phyloP scores from a whole-genome alignment of 345 rosid species.

The Lepidium didymum region DNA sequence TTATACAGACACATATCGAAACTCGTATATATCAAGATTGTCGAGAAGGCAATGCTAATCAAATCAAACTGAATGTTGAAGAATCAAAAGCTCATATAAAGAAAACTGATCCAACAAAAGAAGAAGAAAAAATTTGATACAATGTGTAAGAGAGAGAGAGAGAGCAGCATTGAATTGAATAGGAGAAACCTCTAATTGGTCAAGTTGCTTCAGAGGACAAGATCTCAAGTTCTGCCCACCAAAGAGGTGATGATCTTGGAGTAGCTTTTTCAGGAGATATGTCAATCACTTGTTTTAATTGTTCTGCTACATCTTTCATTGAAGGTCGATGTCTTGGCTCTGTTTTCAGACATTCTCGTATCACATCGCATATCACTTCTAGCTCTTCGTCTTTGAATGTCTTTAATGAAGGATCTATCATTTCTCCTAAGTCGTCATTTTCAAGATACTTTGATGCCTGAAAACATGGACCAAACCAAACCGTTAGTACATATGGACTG shows the following conservation, averaged over 20 bases:
- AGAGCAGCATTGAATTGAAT: neutral
- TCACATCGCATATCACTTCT: conserved; percentile 54
- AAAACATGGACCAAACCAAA: neutral
- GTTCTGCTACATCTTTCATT: conserved; percentile 47
- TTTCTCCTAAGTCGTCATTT: conserved; percentile 30
- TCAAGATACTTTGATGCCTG: conserved; percentile 67
- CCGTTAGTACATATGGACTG: neutral
- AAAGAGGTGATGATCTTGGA: conserved; percentile 88
- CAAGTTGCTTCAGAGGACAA: conserved; percentile 78
- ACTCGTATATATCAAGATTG: conserved; percentile 15
- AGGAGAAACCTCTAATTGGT: conserved; percentile 7
- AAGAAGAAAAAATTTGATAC: neutral
- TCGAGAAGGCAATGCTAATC: conserved; percentile 14
- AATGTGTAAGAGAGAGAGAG: neutral
- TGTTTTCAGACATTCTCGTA: conserved; percentile 48
- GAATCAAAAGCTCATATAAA: conserved; percentile 17
- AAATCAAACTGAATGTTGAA: conserved; percentile 10
- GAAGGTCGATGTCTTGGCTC: conserved; percentile 59
- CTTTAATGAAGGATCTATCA: conserved; percentile 71
- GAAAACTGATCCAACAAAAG: conserved; percentile 5
- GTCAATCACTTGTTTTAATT: conserved; percentile 44
- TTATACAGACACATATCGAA: conserved; percentile 12
- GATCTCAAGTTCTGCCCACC: conserved; percentile 99
- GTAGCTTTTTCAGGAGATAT: conserved; percentile 82
- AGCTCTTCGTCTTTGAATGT: conserved; percentile 69